Evolutionary conservation across 2,329 filamentous ascomycete species (phyloP), one percentile per base, ranked within the genome.

Genomic region (Penicillium occitanis): DNA sequence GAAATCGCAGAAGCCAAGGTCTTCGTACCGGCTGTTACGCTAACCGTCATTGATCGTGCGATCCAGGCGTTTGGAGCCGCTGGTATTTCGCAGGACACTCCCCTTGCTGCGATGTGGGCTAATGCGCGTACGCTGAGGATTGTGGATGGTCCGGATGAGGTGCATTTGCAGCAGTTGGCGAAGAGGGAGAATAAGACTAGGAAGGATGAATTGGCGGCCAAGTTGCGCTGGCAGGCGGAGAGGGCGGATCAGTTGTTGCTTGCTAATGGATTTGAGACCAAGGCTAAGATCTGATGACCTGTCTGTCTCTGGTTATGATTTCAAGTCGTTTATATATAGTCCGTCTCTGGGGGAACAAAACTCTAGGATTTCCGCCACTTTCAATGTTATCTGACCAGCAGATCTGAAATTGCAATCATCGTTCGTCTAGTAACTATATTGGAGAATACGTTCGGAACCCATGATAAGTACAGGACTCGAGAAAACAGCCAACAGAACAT

Each of bases 1-100:
- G 92, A 98, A 79, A 99, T 99, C 71, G 94, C 93, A 30, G 87
- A 97, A 81, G 94, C 95, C 70, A 99, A 99, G 85, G 90, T 98
- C 0, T 86, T 97, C 19, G 90, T 96, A 8, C 95, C 95, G 0
- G 85, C 88, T 74, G 92, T 90, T 73, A 89, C 91, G 1, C 85
- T 97, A 70, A 88, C 88, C 19, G 91, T 98, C 72, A 94, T 99
- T 73, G 95, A 99, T 83, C 91, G 93, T 68, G 95, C 95, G 0
- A 88, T 99, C 13, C 95, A 99, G 85, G 87, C 92, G 0, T 97
- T 93, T 74, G 95, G 95, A 67, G 95, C 89, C 67, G 92, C 91
- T 3, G 95, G 95, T 76, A 90, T 99, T 59, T 91, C 88, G 74
- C 95, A 98, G 83, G 95, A 99, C 71, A 98, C 95, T 1, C 95